Base-by-base conservation (phyloP, 805 yeast species). In the Nakazawaea ishiwadae region DNA sequence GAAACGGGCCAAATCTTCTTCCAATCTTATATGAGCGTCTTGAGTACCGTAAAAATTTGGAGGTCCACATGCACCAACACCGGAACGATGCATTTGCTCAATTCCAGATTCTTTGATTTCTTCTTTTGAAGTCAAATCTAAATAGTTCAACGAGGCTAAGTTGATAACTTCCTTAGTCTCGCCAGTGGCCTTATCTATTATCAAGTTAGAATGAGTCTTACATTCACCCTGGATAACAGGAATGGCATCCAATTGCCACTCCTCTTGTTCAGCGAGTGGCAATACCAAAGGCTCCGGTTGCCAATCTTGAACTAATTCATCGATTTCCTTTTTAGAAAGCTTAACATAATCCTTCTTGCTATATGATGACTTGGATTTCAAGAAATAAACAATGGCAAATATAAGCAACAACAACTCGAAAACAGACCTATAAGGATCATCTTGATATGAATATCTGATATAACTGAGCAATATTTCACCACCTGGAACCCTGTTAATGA, bases 21-120 rank as follows among this genome's bases (percentile, higher is more conserved):
- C 95, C 43, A 86, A 69, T 52, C 82, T 73, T 42, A 79, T 81
- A 57, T 93, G 99, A 33, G 81, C 88, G 57, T 89, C 96, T 62
- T 89, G 96, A 46, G 89, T 84, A 47, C 99, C 99, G 60, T 90
- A 93, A 55, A 93, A 93, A 43, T 96, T 95, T 32, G 97, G 95
- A 4, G 99, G 98, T 31, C 98, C 96, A 69, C 99, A 93, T 1
- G 97, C 91, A 49, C 99, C 99, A 39, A 93, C 97, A 58, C 99
- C 99, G 45, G 84, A 79, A 44, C 70, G 69, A 35, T 69, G 68
- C 46, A 93, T 79, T 17, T 78, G 70, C 23, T 66, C 58, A 39
- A 75, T 71, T 4, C 89, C 88, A 10, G 68, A 73, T 16, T 68
- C 59, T 39, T 66, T 66, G 30, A 88, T 68, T 12, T 48, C 57